Percentiles rank a stretch among this genome's conserved stretches.
Evolutionary conservation across 805 yeast genomes (phyloP).

Genomic region (Saccharomycopsis sp.): DNA sequence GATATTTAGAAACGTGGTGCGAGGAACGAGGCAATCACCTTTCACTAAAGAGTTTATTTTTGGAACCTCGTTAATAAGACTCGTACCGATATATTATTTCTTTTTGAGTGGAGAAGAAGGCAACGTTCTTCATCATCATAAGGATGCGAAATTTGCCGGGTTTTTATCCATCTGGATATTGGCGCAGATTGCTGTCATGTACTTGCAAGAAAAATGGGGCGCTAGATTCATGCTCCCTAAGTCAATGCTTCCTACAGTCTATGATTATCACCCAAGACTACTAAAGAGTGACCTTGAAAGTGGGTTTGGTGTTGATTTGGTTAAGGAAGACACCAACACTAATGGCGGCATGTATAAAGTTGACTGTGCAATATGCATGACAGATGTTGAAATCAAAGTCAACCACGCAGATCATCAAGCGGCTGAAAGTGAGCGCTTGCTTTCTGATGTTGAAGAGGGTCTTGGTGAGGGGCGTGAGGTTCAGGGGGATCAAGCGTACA

Average conservation of each 20-base stretch:
- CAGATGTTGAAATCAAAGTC: constrained; percentile 55
- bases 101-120: constrained; percentile 34
- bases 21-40: constrained; percentile 63
- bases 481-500: constrained; percentile 37
- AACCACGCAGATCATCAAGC: constrained; percentile 8
- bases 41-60: constrained; percentile 64
- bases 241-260: constrained; percentile 68
- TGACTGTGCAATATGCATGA: constrained; percentile 91
- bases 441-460: constrained; percentile 14
- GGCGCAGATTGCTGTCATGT: constrained; percentile 52
- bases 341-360: constrained; percentile 39
- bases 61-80: constrained; percentile 57
- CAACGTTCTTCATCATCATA: constrained; percentile 69
- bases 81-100: constrained; percentile 61
- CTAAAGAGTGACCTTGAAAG: constrained; percentile 53
- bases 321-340: constrained; percentile 28
- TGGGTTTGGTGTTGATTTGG: constrained; percentile 50
- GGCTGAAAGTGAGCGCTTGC: constrained; percentile 22
- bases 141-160: constrained; percentile 44
- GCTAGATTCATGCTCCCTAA: constrained; percentile 81
- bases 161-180: constrained; percentile 48
- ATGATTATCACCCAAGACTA: constrained; percentile 72
- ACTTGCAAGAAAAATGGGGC: constrained; percentile 62
- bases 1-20: constrained; percentile 64
- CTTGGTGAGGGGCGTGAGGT: background rate